Percentiles rank a stretch among this genome's conserved stretches.
These are phyloP conservation scores for Lepidopterella palustris DNA, from an alignment of 495 filamentous ascomycete genomes.

Conservation along the genomic window DNA sequence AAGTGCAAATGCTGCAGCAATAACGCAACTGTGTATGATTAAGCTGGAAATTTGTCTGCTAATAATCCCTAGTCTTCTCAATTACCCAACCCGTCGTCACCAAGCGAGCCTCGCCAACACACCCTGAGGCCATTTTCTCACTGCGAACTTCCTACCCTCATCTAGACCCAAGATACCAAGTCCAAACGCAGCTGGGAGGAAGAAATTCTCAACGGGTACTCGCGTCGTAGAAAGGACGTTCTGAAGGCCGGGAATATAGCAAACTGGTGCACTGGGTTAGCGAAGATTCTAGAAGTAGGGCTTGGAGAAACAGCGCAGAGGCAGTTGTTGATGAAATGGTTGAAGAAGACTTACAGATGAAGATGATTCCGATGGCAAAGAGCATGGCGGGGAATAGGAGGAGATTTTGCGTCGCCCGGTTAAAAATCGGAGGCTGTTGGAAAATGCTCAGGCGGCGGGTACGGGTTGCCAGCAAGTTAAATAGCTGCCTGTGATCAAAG, in stretches of 20 bases:
- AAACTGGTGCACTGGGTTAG: conserved; percentile 5
- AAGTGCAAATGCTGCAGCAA: no score
- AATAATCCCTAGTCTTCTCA: no score
- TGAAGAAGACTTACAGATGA: conserved; percentile 13
- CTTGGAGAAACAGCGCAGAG: conserved; percentile 54
- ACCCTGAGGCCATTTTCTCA: conserved; percentile 46
- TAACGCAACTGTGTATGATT: no score
- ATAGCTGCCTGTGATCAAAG: conserved; percentile 53
- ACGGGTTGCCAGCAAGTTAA: conserved; percentile 59
- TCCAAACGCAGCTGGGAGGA: conserved; percentile 58
- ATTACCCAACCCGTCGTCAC: no score
- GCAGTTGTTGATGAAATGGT: background rate
- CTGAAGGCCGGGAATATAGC: conserved; percentile 41
- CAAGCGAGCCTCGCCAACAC: conserved; percentile 45
- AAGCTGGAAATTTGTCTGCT: no score
- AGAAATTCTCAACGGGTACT: conserved; percentile 60
- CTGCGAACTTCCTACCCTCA: conserved; percentile 49
- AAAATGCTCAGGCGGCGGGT: conserved; percentile 60
- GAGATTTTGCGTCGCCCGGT: conserved; percentile 51
- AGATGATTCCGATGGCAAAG: conserved; percentile 51
- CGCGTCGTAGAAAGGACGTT: conserved; percentile 44
- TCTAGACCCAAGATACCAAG: conserved; percentile 54
- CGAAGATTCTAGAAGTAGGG: conserved; percentile 42
- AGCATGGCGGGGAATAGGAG: conserved; percentile 59
- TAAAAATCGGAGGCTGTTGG: conserved; percentile 56